Percentiles rank a stretch among this genome's conserved stretches.
Evolutionary conservation across 805 yeast species (phyloP).

Genomic region (Wickerhamiella bombiphila): DNA sequence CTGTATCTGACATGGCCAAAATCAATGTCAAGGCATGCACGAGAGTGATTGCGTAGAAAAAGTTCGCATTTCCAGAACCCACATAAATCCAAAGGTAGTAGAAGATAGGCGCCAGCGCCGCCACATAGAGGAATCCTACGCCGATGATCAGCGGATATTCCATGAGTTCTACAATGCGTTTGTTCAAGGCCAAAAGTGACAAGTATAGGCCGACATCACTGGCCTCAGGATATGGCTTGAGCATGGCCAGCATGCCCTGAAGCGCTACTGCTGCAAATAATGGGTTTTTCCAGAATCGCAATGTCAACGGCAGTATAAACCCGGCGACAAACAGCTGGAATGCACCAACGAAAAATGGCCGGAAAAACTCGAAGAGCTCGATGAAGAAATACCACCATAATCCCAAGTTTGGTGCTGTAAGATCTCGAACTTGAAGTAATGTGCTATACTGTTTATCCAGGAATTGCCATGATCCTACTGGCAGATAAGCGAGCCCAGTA

Average conservation of each 20-base stretch:
- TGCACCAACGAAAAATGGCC: conserved; percentile 65
- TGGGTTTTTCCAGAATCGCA: conserved; percentile 48
- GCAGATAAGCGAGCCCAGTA: conserved; percentile 23
- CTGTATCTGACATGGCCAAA: conserved; percentile 53
- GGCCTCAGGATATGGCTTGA: conserved; percentile 75
- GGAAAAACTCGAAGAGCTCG: conserved; percentile 84
- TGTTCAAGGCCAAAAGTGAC: conserved; percentile 34
- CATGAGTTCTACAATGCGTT: conserved; percentile 29
- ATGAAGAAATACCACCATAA: conserved; percentile 98
- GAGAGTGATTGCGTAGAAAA: conserved; percentile 86
- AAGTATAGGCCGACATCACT: conserved; percentile 55
- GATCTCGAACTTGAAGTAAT: conserved; percentile 43
- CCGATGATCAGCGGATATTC: conserved; percentile 35
- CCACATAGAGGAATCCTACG: conserved; percentile 38
- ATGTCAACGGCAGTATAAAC: conserved; percentile 58
- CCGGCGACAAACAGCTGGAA: conserved; percentile 62
- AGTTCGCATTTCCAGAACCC: conserved; percentile 92
- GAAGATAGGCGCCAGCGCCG: conserved; percentile 66
- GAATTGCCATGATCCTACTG: conserved; percentile 27
- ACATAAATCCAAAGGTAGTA: conserved; percentile 87
- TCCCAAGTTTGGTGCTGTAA: conserved; percentile 72
- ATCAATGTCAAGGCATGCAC: conserved; percentile 61
- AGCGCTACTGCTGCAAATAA: conserved; percentile 38
- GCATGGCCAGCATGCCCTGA: conserved; percentile 42
- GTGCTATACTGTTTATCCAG: conserved; percentile 41